Evolutionary conservation across 208 protist genomes (phyloP), one percentile per base, ranked within the genome.

Genomic region (Leishmania tarentolae): DNA sequence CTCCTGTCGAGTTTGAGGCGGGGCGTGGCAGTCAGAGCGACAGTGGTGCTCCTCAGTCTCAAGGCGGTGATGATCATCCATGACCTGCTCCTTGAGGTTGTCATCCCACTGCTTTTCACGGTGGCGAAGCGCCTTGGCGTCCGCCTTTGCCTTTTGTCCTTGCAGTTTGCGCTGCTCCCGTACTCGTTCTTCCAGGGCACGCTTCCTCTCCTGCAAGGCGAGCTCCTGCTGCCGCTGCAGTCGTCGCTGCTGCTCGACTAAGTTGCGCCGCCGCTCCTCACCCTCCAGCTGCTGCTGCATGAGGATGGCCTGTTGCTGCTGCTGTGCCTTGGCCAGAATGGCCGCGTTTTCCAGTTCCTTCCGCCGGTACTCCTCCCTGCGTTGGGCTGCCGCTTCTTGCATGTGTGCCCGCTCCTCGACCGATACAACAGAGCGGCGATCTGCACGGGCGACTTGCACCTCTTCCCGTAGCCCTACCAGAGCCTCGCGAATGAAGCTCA

Each of bases 31-130:
- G 50, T 57, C 53, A 77, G 50, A 47, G 15, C 24, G 15, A 42
- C 11, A 21, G 42, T 83, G 84, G 28, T 75, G 76, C 71, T 78
- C 76, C 44, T 88, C 79, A 21, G 88, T 83, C 50, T 76, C 83
- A 17, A 81, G 79, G 21, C 82, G 75, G 52, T 84, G 78, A 46
- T 78, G 75, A 21, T 82, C 86, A 40, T 73, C 42, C 72, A 40
- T 63, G 81, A 63, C 88, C 40, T 92, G 87, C 75, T 87, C 91
- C 63, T 84, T 80, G 79, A 93, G 81, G 70, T 96, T 93, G 37
- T 88, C 80, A 47, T 95, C 91, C 94, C 92, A 97, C 73, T 92
- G 84, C 68, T 95, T 91, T 79, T 97, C 92, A 3, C 90, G 84
- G 46, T 84, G 82, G 79, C 90, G 87, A 35, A 90, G 73, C 75